Percentiles rank a stretch among this genome's conserved stretches.
These are phyloP conservation scores for Saccharomyces eubayanus DNA, from an alignment of 805 yeast species.

Conservation along the genomic window DNA sequence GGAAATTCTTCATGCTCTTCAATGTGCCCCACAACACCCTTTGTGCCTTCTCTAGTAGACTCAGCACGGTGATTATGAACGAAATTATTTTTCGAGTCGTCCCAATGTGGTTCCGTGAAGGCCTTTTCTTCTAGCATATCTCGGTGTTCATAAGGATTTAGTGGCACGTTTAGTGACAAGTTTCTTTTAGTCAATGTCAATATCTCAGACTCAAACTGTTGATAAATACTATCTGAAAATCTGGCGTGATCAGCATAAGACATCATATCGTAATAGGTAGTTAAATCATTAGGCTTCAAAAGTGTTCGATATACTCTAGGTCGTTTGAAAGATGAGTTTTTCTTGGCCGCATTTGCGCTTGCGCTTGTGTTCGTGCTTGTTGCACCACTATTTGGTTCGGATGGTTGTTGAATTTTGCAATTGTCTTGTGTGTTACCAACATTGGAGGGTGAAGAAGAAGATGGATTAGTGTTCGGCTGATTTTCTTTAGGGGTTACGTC, in stretches of 20 bases:
- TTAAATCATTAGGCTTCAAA: constrained; percentile 69
- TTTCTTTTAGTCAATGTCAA: constrained; percentile 71
- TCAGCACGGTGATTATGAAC: constrained; percentile 36
- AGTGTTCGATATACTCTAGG: constrained; percentile 74
- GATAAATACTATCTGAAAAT: constrained; percentile 69
- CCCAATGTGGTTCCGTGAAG: constrained; percentile 40
- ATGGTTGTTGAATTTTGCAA: constrained; percentile 4
- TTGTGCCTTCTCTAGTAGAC: constrained; percentile 31
- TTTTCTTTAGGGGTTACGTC: constrained; percentile 19
- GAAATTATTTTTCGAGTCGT: constrained; percentile 28
- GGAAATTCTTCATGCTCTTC: constrained; percentile 59
- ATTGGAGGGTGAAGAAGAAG: constrained; percentile 5
- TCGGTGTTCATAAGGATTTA: constrained; percentile 53
- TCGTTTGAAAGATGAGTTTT: constrained; percentile 29
- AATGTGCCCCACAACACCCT: constrained; percentile 37
- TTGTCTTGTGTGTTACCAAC: constrained; percentile 7
- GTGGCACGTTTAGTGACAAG: constrained; percentile 62
- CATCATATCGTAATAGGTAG: constrained; percentile 77
- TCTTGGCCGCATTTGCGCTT: constrained; percentile 1
- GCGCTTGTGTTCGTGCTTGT: neutral
- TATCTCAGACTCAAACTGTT: constrained; percentile 83
- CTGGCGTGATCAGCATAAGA: constrained; percentile 75
- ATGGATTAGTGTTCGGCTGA: neutral
- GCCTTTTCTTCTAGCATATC: constrained; percentile 24
- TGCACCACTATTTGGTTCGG: neutral